Evolutionary conservation across 2,329 filamentous ascomycete genomes (phyloP).

Genomic region (Xylaria sp.): DNA sequence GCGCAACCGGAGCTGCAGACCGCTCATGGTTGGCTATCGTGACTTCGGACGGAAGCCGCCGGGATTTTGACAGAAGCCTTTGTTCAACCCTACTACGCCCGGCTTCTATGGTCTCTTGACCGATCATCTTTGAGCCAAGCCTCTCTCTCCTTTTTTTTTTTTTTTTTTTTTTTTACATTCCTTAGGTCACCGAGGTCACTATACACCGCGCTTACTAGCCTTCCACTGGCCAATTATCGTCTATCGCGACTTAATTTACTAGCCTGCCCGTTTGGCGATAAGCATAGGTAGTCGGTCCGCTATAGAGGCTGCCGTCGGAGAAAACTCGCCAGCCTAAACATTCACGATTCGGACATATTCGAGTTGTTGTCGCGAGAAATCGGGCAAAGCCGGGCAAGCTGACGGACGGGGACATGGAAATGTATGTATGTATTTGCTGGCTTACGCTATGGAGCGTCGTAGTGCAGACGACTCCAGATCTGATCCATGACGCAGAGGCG

Average conservation of each 20-base stretch:
- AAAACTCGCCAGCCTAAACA: no score
- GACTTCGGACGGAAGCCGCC: constrained; percentile 24
- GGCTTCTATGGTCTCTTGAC: constrained; percentile 17
- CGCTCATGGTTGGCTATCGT: constrained; percentile 23
- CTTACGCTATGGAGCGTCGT: constrained; percentile 24
- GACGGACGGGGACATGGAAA: constrained; percentile 17
- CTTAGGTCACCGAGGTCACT: constrained; percentile 27
- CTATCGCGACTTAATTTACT: background rate
- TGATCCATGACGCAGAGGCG: constrained; percentile 26
- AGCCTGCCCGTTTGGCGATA: background rate
- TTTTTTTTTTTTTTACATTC: no score
- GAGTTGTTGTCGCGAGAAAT: constrained; percentile 13
- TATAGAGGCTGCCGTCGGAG: background rate
- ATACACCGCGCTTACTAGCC: background rate
- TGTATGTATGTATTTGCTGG: constrained; percentile 24
- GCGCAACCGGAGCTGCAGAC: constrained; percentile 16
- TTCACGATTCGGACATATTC: background rate
- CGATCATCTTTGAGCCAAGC: constrained; percentile 10
- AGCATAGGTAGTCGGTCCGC: background rate
- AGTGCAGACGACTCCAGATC: constrained; percentile 30
- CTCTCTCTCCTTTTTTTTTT: background rate
- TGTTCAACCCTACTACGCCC: constrained; percentile 25
- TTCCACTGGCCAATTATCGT: background rate
- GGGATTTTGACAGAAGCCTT: constrained; percentile 15
- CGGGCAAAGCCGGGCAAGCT: constrained; percentile 33